Percentiles rank a stretch among this genome's conserved stretches.
Evolutionary conservation across 2,329 filamentous ascomycete genomes (phyloP).

Genomic region (Xylaria sp.): DNA sequence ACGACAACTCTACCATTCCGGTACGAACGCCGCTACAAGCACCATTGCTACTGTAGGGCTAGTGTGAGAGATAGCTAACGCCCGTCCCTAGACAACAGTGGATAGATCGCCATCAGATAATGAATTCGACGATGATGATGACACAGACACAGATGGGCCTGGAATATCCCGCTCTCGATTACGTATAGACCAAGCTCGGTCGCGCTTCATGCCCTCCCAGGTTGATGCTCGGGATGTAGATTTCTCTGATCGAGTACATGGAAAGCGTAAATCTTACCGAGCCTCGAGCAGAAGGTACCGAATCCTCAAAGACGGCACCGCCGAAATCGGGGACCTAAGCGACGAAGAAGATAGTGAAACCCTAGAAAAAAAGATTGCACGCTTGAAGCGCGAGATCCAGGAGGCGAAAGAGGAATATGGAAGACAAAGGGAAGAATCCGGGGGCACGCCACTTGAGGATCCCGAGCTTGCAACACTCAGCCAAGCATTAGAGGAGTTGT

Average conservation of each 20-base stretch:
- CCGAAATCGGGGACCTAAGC: slow-evolving; percentile 78
- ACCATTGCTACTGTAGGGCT: slow-evolving; percentile 1
- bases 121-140: slow-evolving; percentile 59
- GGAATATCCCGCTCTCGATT: slow-evolving; percentile 82
- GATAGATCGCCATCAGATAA: slow-evolving; percentile 69
- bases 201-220: slow-evolving; percentile 78
- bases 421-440: slow-evolving; percentile 61
- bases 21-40: slow-evolving; percentile 60
- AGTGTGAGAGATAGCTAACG: slow-evolving; percentile 39
- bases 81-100: slow-evolving; percentile 61
- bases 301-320: slow-evolving; percentile 70
- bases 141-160: slow-evolving; percentile 68
- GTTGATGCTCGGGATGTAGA: slow-evolving; percentile 84
- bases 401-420: slow-evolving; percentile 65
- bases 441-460: slow-evolving; percentile 57
- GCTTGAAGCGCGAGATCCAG: slow-evolving; percentile 77
- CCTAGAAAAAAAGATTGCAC: slow-evolving; percentile 80
- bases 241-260: slow-evolving; percentile 88
- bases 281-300: slow-evolving; percentile 75
- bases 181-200: slow-evolving; percentile 81
- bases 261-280: slow-evolving; percentile 85
- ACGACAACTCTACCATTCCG: slow-evolving; percentile 86
- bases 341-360: slow-evolving; percentile 77
- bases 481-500: slow-evolving; percentile 76
- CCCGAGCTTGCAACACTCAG: slow-evolving; percentile 76